Base-by-base conservation (phyloP, 495 filamentous ascomycete species). In the Podospora bellae-mahoneyi region DNA sequence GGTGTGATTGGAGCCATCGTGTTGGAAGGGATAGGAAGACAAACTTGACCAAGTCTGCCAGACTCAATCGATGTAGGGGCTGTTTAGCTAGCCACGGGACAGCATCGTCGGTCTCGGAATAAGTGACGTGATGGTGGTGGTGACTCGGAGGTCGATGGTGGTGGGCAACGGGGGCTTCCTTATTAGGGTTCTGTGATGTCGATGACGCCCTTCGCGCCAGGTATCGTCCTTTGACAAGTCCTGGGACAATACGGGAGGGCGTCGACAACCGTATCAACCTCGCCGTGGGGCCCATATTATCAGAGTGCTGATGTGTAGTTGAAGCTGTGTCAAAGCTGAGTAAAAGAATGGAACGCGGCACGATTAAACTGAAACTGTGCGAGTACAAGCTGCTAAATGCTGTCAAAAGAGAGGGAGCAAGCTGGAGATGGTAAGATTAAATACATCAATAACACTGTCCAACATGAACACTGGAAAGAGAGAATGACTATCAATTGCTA, bases 21-120 rank as follows among this genome's bases (percentile, higher is more conserved):
- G 34, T 2, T 55, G 7, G 10, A 68, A 65, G 16, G 30, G 65
- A 20, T 60, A 58, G 13, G 53, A 27, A 23, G 48, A 71, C 80
- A 69, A 81, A 96, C 92, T 89, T 94, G 69, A 97, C 88, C 32
- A 99, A 82, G 77, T 98, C 94, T 59, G 91, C 89, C 19, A 99
- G 84, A 23, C 91, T 94, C 75, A 99, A 82, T 10, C 88, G 86
- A 70, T 94, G 92, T 55, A 96, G 83, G 32, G 90, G 89, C 75
- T 89, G 89, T 48, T 88, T 87, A 55, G 94, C 92, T 53, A 97
- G 86, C 57, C 83, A 84, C 39, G 90, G 85, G 66, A 97, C 90
- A 73, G 93, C 89, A 70, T 92, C 88, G 74, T 91, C 79, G 2
- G 81, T 78, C 30, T 70, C 66, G 62, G 65, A 65, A 34, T 64